phyloP scores from a whole-genome alignment of 345 rosid species.

The Heritiera littoralis region DNA sequence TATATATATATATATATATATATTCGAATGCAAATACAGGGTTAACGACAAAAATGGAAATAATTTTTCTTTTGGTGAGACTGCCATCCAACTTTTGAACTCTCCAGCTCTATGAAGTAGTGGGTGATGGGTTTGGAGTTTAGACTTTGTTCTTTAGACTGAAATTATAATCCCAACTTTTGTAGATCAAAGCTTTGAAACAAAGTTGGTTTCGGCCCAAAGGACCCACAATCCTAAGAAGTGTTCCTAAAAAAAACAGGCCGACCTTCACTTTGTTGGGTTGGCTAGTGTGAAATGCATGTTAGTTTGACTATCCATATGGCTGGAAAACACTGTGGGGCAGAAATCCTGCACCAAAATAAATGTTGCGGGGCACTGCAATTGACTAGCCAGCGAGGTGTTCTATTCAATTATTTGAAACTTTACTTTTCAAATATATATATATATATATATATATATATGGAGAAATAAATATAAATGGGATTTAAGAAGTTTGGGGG shows the following conservation, averaged over 20 bases:
- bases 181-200: too few species aligned
- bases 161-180: background rate
- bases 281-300: background rate
- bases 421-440: background rate
- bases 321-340: background rate
- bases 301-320: background rate
- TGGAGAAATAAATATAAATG: too few species aligned
- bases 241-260: background rate
- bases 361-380: slow-evolving; percentile 1
- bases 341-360: background rate
- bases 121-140: background rate
- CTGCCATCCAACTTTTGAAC: too few species aligned
- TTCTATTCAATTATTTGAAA: background rate
- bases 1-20: too few species aligned
- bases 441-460: too few species aligned
- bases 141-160: too few species aligned
- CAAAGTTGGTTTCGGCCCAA: background rate
- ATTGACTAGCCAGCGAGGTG: background rate
- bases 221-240: background rate
- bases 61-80: too few species aligned
- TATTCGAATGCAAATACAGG: too few species aligned
- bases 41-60: too few species aligned
- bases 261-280: background rate
- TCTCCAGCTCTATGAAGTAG: too few species aligned
- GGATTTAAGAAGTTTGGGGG: background rate